phyloP scores from a whole-genome alignment of 768 basidiomycete species.

The Naganishia antarctica region DNA sequence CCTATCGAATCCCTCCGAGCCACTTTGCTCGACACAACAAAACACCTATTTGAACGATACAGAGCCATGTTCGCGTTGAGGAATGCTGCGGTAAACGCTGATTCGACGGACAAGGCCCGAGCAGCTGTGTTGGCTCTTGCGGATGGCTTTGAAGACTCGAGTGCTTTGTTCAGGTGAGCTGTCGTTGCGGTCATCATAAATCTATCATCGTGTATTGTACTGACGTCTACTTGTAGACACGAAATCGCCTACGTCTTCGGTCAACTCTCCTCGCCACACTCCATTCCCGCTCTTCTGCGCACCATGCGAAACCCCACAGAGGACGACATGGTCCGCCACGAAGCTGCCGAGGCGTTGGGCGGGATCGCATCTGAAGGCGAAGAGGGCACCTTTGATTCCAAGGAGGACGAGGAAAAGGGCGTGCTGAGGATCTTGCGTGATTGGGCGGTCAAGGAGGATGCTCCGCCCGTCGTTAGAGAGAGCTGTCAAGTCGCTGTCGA shows the following conservation, averaged over 20 bases:
- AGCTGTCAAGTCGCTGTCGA: slow-evolving; percentile 95
- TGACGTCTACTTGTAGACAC: slow-evolving; percentile 59
- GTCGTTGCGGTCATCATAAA: background rate
- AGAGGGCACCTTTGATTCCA: slow-evolving; percentile 31
- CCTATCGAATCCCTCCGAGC: slow-evolving; percentile 58
- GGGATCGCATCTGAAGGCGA: slow-evolving; percentile 64
- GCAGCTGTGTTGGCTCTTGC: slow-evolving; percentile 86
- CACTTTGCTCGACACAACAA: slow-evolving; percentile 61
- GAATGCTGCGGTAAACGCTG: slow-evolving; percentile 65
- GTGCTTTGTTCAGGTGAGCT: slow-evolving; percentile 84
- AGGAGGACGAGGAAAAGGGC: slow-evolving; percentile 54
- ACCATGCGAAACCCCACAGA: slow-evolving; percentile 70
- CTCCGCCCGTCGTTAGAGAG: slow-evolving; percentile 84
- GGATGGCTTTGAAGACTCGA: slow-evolving; percentile 79
- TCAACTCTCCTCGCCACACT: slow-evolving; percentile 80
- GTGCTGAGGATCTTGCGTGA: slow-evolving; percentile 80
- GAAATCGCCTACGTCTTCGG: slow-evolving; percentile 99
- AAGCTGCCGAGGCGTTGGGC: slow-evolving; percentile 97
- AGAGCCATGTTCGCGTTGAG: slow-evolving; percentile 97
- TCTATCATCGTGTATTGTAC: too few species aligned
- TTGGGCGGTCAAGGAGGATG: slow-evolving; percentile 72
- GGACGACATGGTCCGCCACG: slow-evolving; percentile 95
- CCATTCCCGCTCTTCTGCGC: slow-evolving; percentile 74
- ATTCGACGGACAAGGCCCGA: slow-evolving; percentile 33
- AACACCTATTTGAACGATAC: slow-evolving; percentile 85